Base-by-base conservation (phyloP, 1,139 yeast species). In the Torulaspora pretoriensis region DNA sequence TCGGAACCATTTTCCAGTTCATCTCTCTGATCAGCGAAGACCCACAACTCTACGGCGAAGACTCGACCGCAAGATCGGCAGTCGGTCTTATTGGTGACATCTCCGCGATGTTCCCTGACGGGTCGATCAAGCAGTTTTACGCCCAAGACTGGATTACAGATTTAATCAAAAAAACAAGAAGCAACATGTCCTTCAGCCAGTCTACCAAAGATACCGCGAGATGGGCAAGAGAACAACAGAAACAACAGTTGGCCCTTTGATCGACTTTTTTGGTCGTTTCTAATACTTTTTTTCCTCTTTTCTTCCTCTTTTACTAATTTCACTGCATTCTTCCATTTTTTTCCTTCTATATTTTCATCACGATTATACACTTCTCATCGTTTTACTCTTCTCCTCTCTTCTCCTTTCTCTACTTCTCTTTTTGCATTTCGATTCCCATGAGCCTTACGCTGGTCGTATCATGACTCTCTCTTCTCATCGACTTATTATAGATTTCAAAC, bases 21-120 rank as follows among this genome's bases (percentile, higher is more conserved):
- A 68, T 92, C 57, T 72, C 79, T 52, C 68, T 70, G 34, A 72
- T 88, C 38, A 75, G 81, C 45, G 68, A 66, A 30, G 94, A 87
- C 59, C 72, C 78, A 35, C 76, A 78, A 47, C 69, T 83, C 66
- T 69, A 74, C 48, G 69, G 73, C 52, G 76, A 75, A 43, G 96
- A 83, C 65, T 71, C 81, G 3, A 80, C 84, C 24, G 77, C 87
- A 28, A 76, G 94, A 52, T 75, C 90, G 2, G 83, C 92, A 8
- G 89, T 86, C 35, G 97, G 98, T 17, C 71, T 92, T 56, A 68
- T 92, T 57, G 98, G 98, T 51, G 98, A 92, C 65, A 73, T 92
- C 57, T 95, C 95, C 2, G 79, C 90, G 45, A 85, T 89, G 81
- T 89, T 74, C 68, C 85, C 88, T 30, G 77, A 77, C 43, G 89